Conservation (phyloP, 2,329 filamentous ascomycete genomes). For the Didymella exigua region DNA sequence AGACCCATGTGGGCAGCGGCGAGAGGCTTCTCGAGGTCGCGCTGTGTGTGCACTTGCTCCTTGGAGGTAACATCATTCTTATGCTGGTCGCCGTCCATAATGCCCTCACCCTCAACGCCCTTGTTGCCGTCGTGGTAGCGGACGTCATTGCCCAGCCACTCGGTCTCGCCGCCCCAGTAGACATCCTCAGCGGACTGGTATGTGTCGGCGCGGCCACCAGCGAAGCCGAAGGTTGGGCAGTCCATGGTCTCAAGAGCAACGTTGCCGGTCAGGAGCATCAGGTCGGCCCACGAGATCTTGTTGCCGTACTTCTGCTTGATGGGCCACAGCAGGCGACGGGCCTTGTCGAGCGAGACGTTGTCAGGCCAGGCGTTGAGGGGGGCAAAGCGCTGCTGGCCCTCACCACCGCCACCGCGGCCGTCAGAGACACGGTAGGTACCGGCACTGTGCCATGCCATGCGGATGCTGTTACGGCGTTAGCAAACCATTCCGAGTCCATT, state of each 20-base stretch:
- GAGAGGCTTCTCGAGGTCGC: constrained; percentile 71
- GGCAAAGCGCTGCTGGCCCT: constrained; percentile 79
- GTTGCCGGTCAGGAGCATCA: constrained; percentile 74
- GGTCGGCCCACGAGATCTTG: constrained; percentile 81
- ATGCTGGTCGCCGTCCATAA: constrained; percentile 41
- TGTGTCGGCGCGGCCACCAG: constrained; percentile 72
- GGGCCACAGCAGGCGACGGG: constrained; percentile 77
- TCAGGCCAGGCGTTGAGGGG: constrained; percentile 84
- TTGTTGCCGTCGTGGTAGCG: constrained; percentile 64
- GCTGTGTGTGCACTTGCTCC: constrained; percentile 53
- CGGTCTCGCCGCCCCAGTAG: constrained; percentile 78
- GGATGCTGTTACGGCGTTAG: constrained; percentile 54
- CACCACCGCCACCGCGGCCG: constrained; percentile 74
- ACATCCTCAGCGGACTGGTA: constrained; percentile 77
- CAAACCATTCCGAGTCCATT: neutral
- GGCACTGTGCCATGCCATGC: constrained; percentile 81
- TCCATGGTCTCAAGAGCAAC: constrained; percentile 80
- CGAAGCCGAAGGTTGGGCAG: constrained; percentile 74
- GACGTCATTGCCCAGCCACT: constrained; percentile 76
- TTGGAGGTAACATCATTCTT: constrained; percentile 34
- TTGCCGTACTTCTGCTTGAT: constrained; percentile 85
- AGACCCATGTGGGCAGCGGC: constrained; percentile 75
- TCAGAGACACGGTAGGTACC: constrained; percentile 79
- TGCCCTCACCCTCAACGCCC: constrained; percentile 52
- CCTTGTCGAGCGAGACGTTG: constrained; percentile 80